Conservation (phyloP, 2,329 filamentous ascomycete species). For the Pseudocercospora fuligena region DNA sequence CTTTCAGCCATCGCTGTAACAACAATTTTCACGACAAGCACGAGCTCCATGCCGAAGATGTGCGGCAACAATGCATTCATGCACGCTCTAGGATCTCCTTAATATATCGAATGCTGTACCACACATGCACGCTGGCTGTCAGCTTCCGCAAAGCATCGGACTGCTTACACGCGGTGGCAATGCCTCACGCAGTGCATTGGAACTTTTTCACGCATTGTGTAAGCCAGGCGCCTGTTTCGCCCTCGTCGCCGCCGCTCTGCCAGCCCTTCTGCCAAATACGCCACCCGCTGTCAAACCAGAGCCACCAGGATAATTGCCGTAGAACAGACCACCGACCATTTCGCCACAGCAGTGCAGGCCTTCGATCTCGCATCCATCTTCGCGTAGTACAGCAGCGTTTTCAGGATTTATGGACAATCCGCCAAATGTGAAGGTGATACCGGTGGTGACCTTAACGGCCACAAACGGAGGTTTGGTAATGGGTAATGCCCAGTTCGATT, state of each 20-base stretch:
- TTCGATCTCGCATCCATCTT: constrained; percentile 51
- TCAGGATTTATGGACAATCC: constrained; percentile 62
- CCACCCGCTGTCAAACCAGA: constrained; percentile 65
- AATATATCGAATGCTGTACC: background rate
- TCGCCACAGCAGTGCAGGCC: constrained; percentile 67
- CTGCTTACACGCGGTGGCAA: constrained; percentile 7
- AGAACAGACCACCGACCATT: constrained; percentile 69
- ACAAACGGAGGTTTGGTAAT: constrained; percentile 63
- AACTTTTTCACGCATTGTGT: background rate
- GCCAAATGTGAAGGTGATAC: constrained; percentile 72
- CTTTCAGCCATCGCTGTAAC: background rate
- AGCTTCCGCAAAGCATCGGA: constrained; percentile 1
- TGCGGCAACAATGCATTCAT: constrained; percentile 2
- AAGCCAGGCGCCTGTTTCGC: constrained; percentile 9
- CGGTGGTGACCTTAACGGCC: constrained; percentile 67
- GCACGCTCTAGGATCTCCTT: background rate
- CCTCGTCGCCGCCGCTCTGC: constrained; percentile 37
- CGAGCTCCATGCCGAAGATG: background rate
- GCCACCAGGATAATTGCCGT: constrained; percentile 67
- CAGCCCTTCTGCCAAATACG: constrained; percentile 57
- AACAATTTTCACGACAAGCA: background rate
- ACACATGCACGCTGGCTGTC: background rate
- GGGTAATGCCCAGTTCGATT: constrained; percentile 70
- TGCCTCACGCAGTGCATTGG: background rate
- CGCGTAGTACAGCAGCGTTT: constrained; percentile 58